Evolutionary conservation across 805 yeast species (phyloP), one percentile per base, ranked within the genome.

Genomic region (Vanderwaltozyma verrucispora): DNA sequence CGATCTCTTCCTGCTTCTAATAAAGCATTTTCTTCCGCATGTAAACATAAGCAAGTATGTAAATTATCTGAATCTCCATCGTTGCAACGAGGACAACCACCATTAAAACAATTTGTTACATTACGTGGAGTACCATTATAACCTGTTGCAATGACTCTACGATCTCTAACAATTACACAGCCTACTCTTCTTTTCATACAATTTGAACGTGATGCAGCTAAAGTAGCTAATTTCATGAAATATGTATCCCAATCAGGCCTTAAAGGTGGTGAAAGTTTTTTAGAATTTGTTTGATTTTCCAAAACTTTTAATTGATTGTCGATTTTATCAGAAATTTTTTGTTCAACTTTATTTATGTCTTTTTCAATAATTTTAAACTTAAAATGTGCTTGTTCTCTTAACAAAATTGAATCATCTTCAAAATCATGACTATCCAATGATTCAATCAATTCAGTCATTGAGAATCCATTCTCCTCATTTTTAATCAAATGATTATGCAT

Each of bases 171-270:
- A 14, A 92, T 74, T 8, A 92, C 97, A 60, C 97, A 89, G 0
- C 99, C 99, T 3, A 92, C 99, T 37, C 95, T 70, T 41, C 99
- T 67, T 59, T 92, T 92, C 97, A 92, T 92, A 64, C 99, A 92
- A 49, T 92, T 92, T 20, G 94, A 80, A 46, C 99, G 67, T 33
- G 79, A 65, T 0, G 98, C 95, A 0, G 98, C 98, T 51, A 92
- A 68, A 47, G 85, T 87, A 0, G 98, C 96, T 41, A 92, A 62
- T 30, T 77, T 68, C 98, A 92, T 92, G 60, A 92, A 92, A 56
- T 92, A 92, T 2, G 89, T 73, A 56, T 92, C 98, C 99, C 99
- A 92, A 3, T 79, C 74, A 1, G 99, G 99, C 39, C 99, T 49
- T 36, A 47, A 49, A 29, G 56, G 66, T 20, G 55, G 63, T 38